These are phyloP conservation scores for Bremia lactucae DNA, from an alignment of 352 stramenopile species.

Conservation along the genomic window DNA sequence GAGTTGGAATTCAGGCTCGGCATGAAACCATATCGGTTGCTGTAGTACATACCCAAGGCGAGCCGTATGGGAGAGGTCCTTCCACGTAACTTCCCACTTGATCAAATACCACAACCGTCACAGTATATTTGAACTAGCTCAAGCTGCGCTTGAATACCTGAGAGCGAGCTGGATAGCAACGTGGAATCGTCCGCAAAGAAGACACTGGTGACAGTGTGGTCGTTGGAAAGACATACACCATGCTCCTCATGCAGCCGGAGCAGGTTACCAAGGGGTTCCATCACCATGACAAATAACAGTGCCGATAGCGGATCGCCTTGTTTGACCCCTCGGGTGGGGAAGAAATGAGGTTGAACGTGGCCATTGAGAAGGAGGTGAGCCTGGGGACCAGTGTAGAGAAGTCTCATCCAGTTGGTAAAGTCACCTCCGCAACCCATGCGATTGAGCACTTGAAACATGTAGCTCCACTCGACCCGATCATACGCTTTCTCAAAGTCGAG, in stretches of 20 bases:
- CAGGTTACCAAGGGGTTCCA: neutral
- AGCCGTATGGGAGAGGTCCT: neutral
- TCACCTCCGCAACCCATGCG: neutral
- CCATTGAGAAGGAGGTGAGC: neutral
- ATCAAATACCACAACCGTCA: neutral
- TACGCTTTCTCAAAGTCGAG: too few species aligned
- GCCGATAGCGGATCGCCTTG: neutral
- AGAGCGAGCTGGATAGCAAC: neutral
- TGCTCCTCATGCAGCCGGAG: neutral
- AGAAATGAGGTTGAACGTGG: neutral
- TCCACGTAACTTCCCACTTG: neutral
- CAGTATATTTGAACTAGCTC: neutral
- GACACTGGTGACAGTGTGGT: neutral
- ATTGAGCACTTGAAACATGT: neutral
- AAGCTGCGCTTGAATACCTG: too few species aligned
- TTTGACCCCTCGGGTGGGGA: too few species aligned
- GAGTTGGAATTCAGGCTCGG: neutral
- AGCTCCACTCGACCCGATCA: too few species aligned
- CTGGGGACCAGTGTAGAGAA: neutral
- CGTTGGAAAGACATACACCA: neutral
- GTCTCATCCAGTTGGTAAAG: neutral
- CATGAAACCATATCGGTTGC: neutral
- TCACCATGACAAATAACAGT: neutral
- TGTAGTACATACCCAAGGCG: neutral
- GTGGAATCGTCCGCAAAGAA: neutral